phyloP scores from a whole-genome alignment of 495 filamentous ascomycete genomes.

The Penicillium manginii region DNA sequence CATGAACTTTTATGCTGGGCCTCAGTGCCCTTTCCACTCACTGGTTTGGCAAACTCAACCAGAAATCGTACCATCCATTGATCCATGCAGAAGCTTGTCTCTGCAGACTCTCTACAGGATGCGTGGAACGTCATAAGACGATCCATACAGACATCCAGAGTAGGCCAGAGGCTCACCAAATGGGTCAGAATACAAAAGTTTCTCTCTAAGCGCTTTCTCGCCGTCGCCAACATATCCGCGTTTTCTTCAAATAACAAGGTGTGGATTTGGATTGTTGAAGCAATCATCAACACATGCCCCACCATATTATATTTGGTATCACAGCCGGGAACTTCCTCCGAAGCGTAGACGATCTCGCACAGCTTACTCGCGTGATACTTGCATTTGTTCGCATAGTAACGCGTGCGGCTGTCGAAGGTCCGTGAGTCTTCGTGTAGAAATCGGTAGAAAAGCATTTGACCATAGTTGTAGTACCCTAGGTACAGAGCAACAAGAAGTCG shows the following conservation, averaged over 20 bases:
- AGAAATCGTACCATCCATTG: conserved; percentile 47
- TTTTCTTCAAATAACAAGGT: conserved; percentile 37
- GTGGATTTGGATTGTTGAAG: conserved; percentile 47
- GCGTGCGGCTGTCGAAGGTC: conserved; percentile 8
- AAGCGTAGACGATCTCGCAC: conserved; percentile 41
- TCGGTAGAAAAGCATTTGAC: conserved; percentile 46
- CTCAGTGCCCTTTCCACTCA: conserved; percentile 8
- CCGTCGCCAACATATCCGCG: conserved; percentile 21
- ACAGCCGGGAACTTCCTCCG: conserved; percentile 32
- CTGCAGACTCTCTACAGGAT: conserved; percentile 34
- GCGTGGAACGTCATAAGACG: conserved; percentile 42
- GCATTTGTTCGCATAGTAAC: conserved; percentile 38
- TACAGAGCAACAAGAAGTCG: conserved; percentile 44
- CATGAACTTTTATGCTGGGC: background rate
- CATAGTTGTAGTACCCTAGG: conserved; percentile 47
- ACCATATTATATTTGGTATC: conserved; percentile 45
- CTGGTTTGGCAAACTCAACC: conserved; percentile 31
- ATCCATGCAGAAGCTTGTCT: conserved; percentile 40
- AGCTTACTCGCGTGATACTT: conserved; percentile 36
- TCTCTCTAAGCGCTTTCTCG: conserved; percentile 35
- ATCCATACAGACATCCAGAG: conserved; percentile 35
- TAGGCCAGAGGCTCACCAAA: conserved; percentile 40
- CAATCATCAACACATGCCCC: conserved; percentile 45
- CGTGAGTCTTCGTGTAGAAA: conserved; percentile 37
- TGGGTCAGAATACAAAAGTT: conserved; percentile 44